These are phyloP conservation scores for Fusarium setosum DNA, from an alignment of 2,329 filamentous ascomycete species.

Conservation along the genomic window DNA sequence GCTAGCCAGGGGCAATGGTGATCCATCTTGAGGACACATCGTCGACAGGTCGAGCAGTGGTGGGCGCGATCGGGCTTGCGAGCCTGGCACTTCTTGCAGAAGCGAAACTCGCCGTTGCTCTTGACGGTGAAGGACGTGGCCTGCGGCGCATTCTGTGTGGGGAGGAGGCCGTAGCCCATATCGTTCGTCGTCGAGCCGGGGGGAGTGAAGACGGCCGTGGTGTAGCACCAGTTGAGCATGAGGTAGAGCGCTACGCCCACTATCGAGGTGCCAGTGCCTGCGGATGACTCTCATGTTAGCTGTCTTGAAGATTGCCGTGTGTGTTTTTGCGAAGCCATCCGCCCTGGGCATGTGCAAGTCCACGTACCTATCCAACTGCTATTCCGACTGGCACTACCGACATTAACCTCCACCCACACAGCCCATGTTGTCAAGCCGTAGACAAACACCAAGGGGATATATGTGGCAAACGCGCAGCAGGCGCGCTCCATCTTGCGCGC, in stretches of 20 bases:
- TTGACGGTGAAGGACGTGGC: conserved; percentile 91
- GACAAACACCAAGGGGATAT: conserved; percentile 90
- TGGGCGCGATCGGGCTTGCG: conserved; percentile 96
- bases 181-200: conserved; percentile 78
- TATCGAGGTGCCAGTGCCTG: conserved; percentile 67
- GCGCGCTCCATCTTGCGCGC: conserved; percentile 80
- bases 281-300: conserved; percentile 15
- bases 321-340: background rate
- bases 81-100: conserved; percentile 97
- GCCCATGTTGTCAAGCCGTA: conserved; percentile 95
- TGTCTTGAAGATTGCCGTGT: background rate
- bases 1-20: conserved; percentile 99
- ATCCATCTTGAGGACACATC: conserved; percentile 99
- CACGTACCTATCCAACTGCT: conserved; percentile 67
- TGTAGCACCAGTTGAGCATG: conserved; percentile 90
- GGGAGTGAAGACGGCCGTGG: conserved; percentile 90
- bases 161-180: conserved; percentile 82
- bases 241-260: conserved; percentile 78
- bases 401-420: conserved; percentile 83
- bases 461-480: conserved; percentile 83
- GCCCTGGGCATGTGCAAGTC: conserved; percentile 29
- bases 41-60: conserved; percentile 94
- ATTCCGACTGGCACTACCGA: conserved; percentile 69
- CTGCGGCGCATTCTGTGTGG: conserved; percentile 70
- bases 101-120: conserved; percentile 85